Conservation (phyloP, 2,329 filamentous ascomycete genomes). For the Colletotrichum lini region DNA sequence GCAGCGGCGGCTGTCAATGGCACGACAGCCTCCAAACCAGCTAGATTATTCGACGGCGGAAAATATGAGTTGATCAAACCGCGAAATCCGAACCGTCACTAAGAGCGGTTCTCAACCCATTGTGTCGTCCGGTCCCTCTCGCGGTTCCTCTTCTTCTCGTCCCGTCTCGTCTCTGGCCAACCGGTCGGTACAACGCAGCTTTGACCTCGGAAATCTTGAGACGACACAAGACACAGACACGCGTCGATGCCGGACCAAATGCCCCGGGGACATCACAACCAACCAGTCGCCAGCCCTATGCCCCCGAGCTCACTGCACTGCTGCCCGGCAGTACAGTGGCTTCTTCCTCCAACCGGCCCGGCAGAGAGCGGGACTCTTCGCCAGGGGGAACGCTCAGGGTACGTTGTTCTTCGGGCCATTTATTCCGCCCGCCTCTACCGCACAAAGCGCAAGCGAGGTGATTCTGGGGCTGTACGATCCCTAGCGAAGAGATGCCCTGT, state of each 20-base stretch:
- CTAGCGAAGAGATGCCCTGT: too few species aligned
- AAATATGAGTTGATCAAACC: background rate
- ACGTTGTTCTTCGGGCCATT: background rate
- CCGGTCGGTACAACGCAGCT: background rate
- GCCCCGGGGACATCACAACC: background rate
- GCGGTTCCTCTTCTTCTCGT: too few species aligned
- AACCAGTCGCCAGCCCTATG: background rate
- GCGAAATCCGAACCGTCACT: background rate
- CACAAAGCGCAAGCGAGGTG: background rate
- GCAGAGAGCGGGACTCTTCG: background rate
- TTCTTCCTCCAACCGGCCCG: too few species aligned
- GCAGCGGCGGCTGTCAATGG: background rate
- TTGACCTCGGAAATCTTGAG: background rate
- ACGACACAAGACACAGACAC: background rate
- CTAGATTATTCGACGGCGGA: background rate
- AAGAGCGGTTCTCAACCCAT: too few species aligned
- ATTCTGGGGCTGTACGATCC: background rate
- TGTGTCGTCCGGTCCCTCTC: background rate
- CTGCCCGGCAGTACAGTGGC: background rate
- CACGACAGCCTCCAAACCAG: background rate
- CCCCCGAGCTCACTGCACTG: too few species aligned
- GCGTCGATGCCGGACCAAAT: constrained; percentile 1
- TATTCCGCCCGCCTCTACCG: background rate
- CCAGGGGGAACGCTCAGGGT: background rate
- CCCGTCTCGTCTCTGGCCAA: background rate